phyloP scores from a whole-genome alignment of 2,329 filamentous ascomycete species.

The Cladobotryum protrusum region DNA sequence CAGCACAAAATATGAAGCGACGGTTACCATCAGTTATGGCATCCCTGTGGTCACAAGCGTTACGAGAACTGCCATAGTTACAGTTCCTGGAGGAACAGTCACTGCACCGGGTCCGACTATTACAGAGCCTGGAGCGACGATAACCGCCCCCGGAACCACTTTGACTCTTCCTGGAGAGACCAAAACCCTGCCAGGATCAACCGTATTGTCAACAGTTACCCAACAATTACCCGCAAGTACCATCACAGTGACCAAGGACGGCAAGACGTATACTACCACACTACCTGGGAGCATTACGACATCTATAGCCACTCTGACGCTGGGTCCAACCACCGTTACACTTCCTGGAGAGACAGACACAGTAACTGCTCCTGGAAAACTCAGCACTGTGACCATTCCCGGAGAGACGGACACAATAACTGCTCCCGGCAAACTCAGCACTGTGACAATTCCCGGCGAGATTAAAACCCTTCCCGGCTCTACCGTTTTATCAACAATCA shows the following conservation, averaged over 20 bases:
- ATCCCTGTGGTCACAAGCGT: conserved; percentile 13
- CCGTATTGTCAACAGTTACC: conserved; percentile 9
- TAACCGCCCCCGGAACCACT: conserved; percentile 19
- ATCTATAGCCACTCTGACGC: conserved; percentile 14
- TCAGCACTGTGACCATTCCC: conserved; percentile 21
- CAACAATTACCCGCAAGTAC: conserved; percentile 9
- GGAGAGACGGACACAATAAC: conserved; percentile 9
- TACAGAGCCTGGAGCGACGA: conserved; percentile 12
- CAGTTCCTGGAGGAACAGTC: conserved; percentile 6
- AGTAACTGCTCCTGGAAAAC: conserved; percentile 1
- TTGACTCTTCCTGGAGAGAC: conserved; percentile 21
- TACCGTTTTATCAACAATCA: conserved; percentile 11
- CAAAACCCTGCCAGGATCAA: conserved; percentile 12
- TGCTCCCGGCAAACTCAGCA: conserved; percentile 8
- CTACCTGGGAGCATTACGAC: conserved; percentile 19
- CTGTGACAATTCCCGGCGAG: conserved; percentile 21
- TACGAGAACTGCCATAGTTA: conserved; percentile 8
- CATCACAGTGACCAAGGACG: conserved; percentile 12
- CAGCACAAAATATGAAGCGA: conserved; percentile 10
- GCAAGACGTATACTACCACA: conserved; percentile 3
- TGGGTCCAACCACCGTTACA: conserved; percentile 11
- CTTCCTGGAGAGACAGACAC: conserved; percentile 1
- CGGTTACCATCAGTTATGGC: conserved; percentile 12
- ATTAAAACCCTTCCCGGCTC: conserved; percentile 15
- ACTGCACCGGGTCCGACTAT: conserved; percentile 10